These are phyloP conservation scores for Rhododendron ferrugineum DNA, from an alignment of 148 eudicot species.

Conservation along the genomic window DNA sequence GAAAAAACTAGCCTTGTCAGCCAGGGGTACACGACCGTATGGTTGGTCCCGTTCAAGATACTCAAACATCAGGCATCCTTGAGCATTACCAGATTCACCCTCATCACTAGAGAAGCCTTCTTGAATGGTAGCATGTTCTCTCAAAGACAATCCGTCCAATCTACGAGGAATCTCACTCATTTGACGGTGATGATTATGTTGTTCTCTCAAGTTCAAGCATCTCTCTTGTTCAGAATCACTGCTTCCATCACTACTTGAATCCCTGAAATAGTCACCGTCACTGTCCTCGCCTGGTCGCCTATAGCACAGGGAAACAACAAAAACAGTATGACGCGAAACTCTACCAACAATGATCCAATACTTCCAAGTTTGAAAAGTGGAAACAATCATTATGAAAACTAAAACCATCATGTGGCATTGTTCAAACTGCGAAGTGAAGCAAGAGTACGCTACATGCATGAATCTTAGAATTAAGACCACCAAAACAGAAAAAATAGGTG, in stretches of 20 bases:
- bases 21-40: constrained; percentile 67
- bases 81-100: constrained; percentile 55
- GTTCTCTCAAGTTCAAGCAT: constrained; percentile 26
- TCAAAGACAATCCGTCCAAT: constrained; percentile 32
- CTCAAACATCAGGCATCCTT: constrained; percentile 53
- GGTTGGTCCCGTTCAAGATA: constrained; percentile 68
- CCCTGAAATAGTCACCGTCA: constrained; percentile 60
- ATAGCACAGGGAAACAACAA: constrained; percentile 12
- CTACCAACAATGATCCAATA: not conserved
- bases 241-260: constrained; percentile 79
- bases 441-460: not conserved
- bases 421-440: not conserved
- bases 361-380: not conserved
- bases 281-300: constrained; percentile 71
- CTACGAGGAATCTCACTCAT: constrained; percentile 26
- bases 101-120: constrained; percentile 81
- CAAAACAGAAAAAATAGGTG: not conserved
- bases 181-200: constrained; percentile 19
- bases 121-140: constrained; percentile 35
- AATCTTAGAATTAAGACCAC: not conserved
- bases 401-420: not conserved
- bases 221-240: constrained; percentile 71
- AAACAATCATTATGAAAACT: not conserved
- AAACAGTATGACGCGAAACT: not conserved
- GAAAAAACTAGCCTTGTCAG: constrained; percentile 59